phyloP scores from a whole-genome alignment of 805 yeast genomes.

The Pichia californica region DNA sequence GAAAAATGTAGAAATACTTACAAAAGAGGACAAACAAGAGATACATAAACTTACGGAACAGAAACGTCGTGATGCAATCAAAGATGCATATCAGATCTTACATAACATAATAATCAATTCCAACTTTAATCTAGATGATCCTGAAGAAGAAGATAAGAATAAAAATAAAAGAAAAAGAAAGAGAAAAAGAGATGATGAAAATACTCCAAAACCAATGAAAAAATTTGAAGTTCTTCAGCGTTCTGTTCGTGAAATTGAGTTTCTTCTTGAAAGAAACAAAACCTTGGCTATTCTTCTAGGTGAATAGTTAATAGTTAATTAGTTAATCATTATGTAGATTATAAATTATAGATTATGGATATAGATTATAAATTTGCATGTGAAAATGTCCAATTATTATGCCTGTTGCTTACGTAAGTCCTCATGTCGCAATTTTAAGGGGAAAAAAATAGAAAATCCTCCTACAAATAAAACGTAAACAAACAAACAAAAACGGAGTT shows the following conservation, averaged over 20 bases:
- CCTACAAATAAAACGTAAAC: no score
- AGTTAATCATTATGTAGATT: no score
- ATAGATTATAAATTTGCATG: no score
- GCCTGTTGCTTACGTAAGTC: no score
- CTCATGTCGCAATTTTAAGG: no score
- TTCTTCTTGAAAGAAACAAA: slow-evolving; percentile 16
- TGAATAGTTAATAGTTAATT: not conserved
- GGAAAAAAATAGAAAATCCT: no score
- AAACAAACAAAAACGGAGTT: no score
- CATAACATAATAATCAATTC: slow-evolving; percentile 19
- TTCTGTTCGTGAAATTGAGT: slow-evolving; percentile 26
- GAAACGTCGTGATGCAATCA: slow-evolving; percentile 31
- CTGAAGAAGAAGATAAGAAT: not conserved
- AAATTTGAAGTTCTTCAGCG: slow-evolving; percentile 23
- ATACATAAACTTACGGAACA: slow-evolving; percentile 36
- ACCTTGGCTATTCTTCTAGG: not conserved
- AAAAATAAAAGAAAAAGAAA: slow-evolving; percentile 8
- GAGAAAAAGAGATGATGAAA: not conserved
- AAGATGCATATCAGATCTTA: slow-evolving; percentile 31
- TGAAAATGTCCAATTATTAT: no score
- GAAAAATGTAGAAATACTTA: slow-evolving; percentile 14
- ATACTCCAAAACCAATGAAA: slow-evolving; percentile 15
- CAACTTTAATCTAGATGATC: slow-evolving; percentile 10
- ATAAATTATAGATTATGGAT: no score
- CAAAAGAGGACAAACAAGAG: slow-evolving; percentile 29